A percentile compares a stretch with the other conserved stretches of the same genome.
Evolutionary conservation across 129 eudicot species (phyloP).

Genomic region (Solidago caesia): DNA sequence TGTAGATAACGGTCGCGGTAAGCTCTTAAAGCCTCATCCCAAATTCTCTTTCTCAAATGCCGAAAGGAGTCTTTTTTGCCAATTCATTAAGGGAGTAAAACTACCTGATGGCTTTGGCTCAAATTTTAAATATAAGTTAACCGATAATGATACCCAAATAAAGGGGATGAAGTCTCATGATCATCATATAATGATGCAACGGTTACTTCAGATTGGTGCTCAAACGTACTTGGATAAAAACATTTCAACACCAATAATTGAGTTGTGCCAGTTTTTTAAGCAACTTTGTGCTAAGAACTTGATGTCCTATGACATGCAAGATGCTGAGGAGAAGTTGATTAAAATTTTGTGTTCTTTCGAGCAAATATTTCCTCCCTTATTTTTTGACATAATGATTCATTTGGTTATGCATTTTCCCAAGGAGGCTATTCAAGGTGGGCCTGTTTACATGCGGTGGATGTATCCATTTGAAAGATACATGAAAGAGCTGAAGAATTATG

Average conservation of each 20-base stretch:
- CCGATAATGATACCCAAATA: not conserved
- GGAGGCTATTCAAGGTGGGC: not conserved
- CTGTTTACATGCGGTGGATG: not conserved
- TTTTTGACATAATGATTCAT: not conserved
- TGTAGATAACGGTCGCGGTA: not conserved
- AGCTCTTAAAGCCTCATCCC: not conserved
- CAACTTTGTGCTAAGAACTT: not conserved
- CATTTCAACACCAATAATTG: not conserved
- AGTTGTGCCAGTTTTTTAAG: not conserved
- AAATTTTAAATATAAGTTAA: not conserved
- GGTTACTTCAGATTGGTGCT: not conserved
- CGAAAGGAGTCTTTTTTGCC: not conserved
- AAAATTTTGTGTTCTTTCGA: not conserved
- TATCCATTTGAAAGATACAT: slow-evolving; percentile 9
- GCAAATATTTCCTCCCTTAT: not conserved
- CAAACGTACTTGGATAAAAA: not conserved
- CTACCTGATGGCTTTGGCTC: not conserved
- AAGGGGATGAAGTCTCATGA: no score
- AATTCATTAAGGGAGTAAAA: not conserved
- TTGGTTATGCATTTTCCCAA: not conserved
- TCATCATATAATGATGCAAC: not conserved
- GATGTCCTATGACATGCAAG: not conserved
- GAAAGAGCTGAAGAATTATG: not conserved
- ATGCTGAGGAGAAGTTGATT: not conserved
- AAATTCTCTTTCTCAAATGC: not conserved